phyloP scores from a whole-genome alignment of 257 asterid species.

The Fraxinus pennsylvanica region DNA sequence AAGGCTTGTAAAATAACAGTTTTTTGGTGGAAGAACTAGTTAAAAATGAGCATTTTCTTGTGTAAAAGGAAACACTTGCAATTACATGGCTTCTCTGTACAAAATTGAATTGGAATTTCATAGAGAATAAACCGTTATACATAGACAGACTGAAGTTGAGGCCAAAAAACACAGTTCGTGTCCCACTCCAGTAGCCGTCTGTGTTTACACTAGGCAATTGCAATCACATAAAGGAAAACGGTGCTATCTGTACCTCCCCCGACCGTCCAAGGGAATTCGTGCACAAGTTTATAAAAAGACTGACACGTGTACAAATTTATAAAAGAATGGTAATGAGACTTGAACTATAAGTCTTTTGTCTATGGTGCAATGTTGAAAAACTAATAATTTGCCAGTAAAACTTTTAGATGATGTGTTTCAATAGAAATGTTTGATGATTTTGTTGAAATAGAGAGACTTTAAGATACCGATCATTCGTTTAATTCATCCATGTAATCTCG shows the following conservation, averaged over 20 bases:
- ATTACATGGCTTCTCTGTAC: too few relatives aligned
- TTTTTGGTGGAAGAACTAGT: neutral
- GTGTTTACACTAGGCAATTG: constrained; percentile 54
- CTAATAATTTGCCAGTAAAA: neutral
- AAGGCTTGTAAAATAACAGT: neutral
- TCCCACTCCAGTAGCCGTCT: constrained; percentile 46
- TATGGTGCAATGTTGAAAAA: neutral
- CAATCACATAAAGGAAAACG: constrained; percentile 44
- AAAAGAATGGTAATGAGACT: too few relatives aligned
- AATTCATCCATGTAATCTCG: constrained; percentile 57
- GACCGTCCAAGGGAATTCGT: constrained; percentile 39
- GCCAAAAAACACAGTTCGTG: too few relatives aligned
- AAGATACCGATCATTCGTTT: constrained; percentile 57
- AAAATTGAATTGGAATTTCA: neutral
- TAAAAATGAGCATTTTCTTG: neutral
- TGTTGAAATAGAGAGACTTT: constrained; percentile 2
- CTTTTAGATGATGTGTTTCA: neutral
- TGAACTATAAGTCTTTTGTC: too few relatives aligned
- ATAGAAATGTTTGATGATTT: neutral
- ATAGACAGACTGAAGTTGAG: too few relatives aligned
- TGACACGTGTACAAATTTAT: neutral
- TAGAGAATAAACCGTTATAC: neutral
- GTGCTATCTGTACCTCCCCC: constrained; percentile 51
- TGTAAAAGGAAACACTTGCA: neutral
- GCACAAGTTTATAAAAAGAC: too few relatives aligned